These are phyloP conservation scores for Penicillium sp. DNA, from an alignment of 2,329 filamentous ascomycete genomes.

Conservation along the genomic window DNA sequence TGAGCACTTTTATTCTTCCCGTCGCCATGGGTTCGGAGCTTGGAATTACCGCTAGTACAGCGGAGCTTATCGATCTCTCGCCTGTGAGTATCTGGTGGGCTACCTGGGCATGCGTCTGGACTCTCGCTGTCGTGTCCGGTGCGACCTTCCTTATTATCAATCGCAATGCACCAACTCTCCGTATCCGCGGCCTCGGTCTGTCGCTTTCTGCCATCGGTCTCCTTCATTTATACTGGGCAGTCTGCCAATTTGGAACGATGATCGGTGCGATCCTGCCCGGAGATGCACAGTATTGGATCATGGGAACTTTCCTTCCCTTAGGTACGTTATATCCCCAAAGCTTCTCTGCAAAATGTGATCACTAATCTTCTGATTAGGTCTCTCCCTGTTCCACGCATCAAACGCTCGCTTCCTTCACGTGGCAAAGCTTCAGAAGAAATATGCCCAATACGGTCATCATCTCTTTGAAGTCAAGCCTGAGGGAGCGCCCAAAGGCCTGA, in stretches of 20 bases:
- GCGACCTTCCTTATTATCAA: slow-evolving; percentile 33
- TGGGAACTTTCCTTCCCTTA: slow-evolving; percentile 64
- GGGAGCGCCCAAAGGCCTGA: slow-evolving; percentile 14
- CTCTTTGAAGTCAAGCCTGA: background rate
- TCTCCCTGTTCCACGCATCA: slow-evolving; percentile 66
- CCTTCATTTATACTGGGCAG: slow-evolving; percentile 41
- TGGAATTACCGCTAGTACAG: slow-evolving; percentile 28
- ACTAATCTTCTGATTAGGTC: slow-evolving; percentile 40
- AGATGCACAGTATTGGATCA: slow-evolving; percentile 65
- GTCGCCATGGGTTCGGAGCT: slow-evolving; percentile 33
- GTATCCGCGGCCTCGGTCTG: slow-evolving; percentile 40
- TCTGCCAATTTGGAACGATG: slow-evolving; percentile 38
- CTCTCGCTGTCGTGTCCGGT: slow-evolving; percentile 28
- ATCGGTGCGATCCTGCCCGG: slow-evolving; percentile 48
- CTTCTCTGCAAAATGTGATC: background rate
- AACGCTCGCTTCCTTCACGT: slow-evolving; percentile 63
- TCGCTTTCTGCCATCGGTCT: slow-evolving; percentile 36
- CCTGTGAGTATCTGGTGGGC: slow-evolving; percentile 31
- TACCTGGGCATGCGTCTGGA: slow-evolving; percentile 34
- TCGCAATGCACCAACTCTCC: slow-evolving; percentile 36
- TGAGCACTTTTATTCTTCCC: background rate
- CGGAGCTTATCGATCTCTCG: slow-evolving; percentile 18
- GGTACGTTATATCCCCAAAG: background rate
- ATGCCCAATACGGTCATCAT: slow-evolving; percentile 26
- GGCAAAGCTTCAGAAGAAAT: slow-evolving; percentile 55